A percentile compares a stretch with the other conserved stretches of the same genome.
Conservation (phyloP, 257 asterid species). For the Catharanthus roseus region DNA sequence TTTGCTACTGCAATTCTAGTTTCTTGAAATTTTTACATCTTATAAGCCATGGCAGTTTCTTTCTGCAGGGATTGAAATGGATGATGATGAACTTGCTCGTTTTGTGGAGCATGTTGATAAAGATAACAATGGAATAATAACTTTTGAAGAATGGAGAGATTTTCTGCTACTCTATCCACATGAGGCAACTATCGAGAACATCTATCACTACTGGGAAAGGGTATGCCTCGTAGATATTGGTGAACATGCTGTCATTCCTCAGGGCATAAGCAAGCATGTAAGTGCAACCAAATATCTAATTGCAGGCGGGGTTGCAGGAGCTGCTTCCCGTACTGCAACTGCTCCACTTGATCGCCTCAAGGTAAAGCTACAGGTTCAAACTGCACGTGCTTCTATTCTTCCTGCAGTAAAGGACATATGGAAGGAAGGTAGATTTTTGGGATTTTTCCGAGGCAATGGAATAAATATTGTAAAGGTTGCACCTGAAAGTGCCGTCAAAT, state of each 20-base stretch:
- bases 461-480: conserved; percentile 89
- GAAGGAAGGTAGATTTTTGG: conserved; percentile 65
- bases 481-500: conserved; percentile 97
- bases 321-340: conserved; percentile 88
- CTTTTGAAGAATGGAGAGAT: conserved; percentile 98
- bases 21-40: conserved; percentile 38
- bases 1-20: conserved; percentile 7
- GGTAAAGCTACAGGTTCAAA: conserved; percentile 88
- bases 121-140: conserved; percentile 88
- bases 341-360: conserved; percentile 96
- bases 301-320: conserved; percentile 99
- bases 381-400: conserved; percentile 54
- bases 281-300: conserved; percentile 74
- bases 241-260: conserved; percentile 88
- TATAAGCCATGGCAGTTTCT: conserved; percentile 62
- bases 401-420: conserved; percentile 61
- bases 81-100: conserved; percentile 87
- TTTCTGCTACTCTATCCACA: conserved; percentile 92
- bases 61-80: conserved; percentile 88
- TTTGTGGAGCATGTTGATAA: conserved; percentile 96
- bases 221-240: conserved; percentile 94
- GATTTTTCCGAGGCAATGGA: conserved; percentile 92
- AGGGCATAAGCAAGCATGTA: conserved; percentile 87
- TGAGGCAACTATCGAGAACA: conserved; percentile 89
- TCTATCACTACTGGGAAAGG: conserved; percentile 85